Percentiles rank a stretch among this genome's conserved stretches.
phyloP scores from a whole-genome alignment of 2,329 filamentous ascomycete species.

The Xylariaceae sp. region DNA sequence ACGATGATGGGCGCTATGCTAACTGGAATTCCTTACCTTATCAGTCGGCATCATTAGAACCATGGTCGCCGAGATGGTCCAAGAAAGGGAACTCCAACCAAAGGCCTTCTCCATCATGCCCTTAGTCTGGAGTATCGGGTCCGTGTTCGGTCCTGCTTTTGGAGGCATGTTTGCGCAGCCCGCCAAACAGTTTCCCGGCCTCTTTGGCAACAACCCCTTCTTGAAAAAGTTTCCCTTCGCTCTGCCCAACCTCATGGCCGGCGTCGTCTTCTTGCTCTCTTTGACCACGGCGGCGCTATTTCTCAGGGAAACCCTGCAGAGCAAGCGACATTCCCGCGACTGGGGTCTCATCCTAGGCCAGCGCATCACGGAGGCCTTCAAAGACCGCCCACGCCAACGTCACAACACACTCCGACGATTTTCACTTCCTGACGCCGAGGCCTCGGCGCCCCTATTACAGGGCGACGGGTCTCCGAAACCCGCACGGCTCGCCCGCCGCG shows the following conservation, averaged over 20 bases:
- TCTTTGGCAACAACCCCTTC: conserved; percentile 63
- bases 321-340: conserved; percentile 62
- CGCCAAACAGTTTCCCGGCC: conserved; percentile 61
- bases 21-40: conserved; percentile 6
- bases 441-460: conserved; percentile 50
- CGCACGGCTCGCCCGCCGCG: background rate
- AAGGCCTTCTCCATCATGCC: conserved; percentile 92
- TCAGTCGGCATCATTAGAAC: conserved; percentile 83
- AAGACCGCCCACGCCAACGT: conserved; percentile 17
- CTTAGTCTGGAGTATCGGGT: conserved; percentile 78
- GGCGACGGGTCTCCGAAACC: conserved; percentile 25
- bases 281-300: conserved; percentile 71
- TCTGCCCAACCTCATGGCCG: conserved; percentile 75
- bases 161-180: conserved; percentile 84
- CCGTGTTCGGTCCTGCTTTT: conserved; percentile 80
- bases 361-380: conserved; percentile 47
- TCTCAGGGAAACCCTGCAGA: conserved; percentile 76
- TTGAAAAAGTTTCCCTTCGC: conserved; percentile 75
- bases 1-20: conserved; percentile 12
- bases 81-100: conserved; percentile 79
- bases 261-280: conserved; percentile 70
- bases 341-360: conserved; percentile 70
- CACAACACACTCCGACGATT: conserved; percentile 35
- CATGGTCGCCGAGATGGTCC: conserved; percentile 89
- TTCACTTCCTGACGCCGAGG: conserved; percentile 52